These are phyloP conservation scores for Pichia sp. DNA, from an alignment of 1,139 yeast species.

Conservation along the genomic window DNA sequence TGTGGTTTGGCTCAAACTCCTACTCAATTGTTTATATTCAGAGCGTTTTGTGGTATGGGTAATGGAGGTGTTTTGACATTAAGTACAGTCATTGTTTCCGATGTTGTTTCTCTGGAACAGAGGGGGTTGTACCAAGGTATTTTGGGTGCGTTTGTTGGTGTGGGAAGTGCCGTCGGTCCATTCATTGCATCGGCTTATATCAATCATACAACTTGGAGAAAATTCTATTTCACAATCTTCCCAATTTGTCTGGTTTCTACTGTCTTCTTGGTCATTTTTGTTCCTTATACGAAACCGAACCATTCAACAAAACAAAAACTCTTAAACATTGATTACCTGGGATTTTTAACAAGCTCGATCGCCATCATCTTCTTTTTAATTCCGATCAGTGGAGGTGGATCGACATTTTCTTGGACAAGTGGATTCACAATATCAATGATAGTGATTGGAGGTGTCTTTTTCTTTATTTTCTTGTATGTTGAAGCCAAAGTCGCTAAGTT, in stretches of 20 bases:
- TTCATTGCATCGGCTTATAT: constrained; percentile 53
- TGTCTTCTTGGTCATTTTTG: constrained; percentile 3
- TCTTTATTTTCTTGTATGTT: constrained; percentile 42
- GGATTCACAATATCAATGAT: constrained; percentile 47
- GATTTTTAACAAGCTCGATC: constrained; percentile 44
- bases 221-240: constrained; percentile 44
- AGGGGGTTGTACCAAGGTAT: constrained; percentile 49
- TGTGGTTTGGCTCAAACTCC: constrained; percentile 43
- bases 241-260: constrained; percentile 34
- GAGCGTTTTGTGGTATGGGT: constrained; percentile 53
- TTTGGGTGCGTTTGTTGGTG: constrained; percentile 46
- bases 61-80: constrained; percentile 50
- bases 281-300: constrained; percentile 16
- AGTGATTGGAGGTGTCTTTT: constrained; percentile 43
- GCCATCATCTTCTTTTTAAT: constrained; percentile 45
- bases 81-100: constrained; percentile 46
- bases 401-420: constrained; percentile 50
- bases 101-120: constrained; percentile 46
- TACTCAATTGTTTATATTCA: constrained; percentile 42
- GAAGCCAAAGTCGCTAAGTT: constrained; percentile 50
- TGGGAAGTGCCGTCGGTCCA: constrained; percentile 59
- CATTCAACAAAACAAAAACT: constrained; percentile 18
- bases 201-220: constrained; percentile 44
- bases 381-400: constrained; percentile 55
- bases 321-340: constrained; percentile 48